phyloP scores from a whole-genome alignment of 1,139 yeast species.

The Yamadazyma spencermartinsiae region DNA sequence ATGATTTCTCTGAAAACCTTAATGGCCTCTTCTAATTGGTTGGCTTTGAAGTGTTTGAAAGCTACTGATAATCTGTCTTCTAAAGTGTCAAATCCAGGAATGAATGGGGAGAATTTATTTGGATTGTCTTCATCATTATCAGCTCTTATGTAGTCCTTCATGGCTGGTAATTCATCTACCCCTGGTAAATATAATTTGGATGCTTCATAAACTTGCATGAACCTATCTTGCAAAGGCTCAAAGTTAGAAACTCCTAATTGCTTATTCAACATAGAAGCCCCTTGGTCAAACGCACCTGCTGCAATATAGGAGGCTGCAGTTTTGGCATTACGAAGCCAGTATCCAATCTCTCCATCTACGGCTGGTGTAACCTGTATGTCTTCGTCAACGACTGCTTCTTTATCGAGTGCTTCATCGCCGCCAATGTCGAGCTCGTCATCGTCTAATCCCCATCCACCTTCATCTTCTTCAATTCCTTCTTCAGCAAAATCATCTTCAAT shows the following conservation, averaged over 20 bases:
- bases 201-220: slow-evolving; percentile 79
- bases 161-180: slow-evolving; percentile 66
- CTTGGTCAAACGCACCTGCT: slow-evolving; percentile 95
- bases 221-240: slow-evolving; percentile 82
- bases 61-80: slow-evolving; percentile 70
- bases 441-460: slow-evolving; percentile 33
- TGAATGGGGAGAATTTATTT: slow-evolving; percentile 56
- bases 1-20: slow-evolving; percentile 75
- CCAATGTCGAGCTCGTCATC: slow-evolving; percentile 23
- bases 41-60: slow-evolving; percentile 78
- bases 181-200: slow-evolving; percentile 77
- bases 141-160: slow-evolving; percentile 66
- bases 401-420: slow-evolving; percentile 35
- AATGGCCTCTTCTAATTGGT: slow-evolving; percentile 80
- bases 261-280: slow-evolving; percentile 86
- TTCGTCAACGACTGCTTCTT: slow-evolving; percentile 12
- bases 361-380: slow-evolving; percentile 28
- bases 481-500: slow-evolving; percentile 49
- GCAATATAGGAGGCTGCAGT: slow-evolving; percentile 93
- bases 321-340: slow-evolving; percentile 88
- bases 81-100: slow-evolving; percentile 76
- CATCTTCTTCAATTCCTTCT: slow-evolving; percentile 51
- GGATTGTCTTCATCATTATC: slow-evolving; percentile 62
- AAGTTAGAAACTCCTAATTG: slow-evolving; percentile 86
- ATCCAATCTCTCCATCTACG: slow-evolving; percentile 61